Base-by-base conservation (phyloP, 768 basidiomycete genomes). In the Agrocybe praecox region DNA sequence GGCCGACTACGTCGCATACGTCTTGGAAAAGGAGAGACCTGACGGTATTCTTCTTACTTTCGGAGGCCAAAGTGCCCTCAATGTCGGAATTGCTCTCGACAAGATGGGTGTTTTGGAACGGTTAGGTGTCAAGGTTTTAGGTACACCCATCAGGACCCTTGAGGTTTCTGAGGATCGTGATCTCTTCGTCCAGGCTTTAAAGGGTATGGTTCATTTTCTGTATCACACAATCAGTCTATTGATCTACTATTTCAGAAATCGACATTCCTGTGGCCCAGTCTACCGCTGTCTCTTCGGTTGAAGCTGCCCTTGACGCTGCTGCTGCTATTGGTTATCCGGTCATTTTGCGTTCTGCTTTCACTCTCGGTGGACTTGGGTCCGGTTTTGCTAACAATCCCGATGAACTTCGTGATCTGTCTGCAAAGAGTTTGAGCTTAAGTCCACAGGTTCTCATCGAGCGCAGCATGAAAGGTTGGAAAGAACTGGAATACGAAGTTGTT, bases 381-480 rank as follows among this genome's bases (percentile, higher is more conserved):
- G 97, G 97, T 45, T 99, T 99, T 69, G 97, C 97, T 47, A 87
- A 96, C 68, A 86, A 98, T 71, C 81, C 93, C 12, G 92, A 97
- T 59, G 97, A 99, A 78, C 77, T 99, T 54, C 89, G 94, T 55
- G 96, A 99, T 72, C 80, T 99, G 21, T 85, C 94, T 43, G 96
- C 97, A 21, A 96, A 92, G 74, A 85, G 89, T 68, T 84, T 99
- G 52, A 88, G 87, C 68, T 80, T 98, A 24, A 91, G 89, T 62
- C 96, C 97, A 46, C 97, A 98, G 71, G 92, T 98, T 44, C 83
- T 99, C 55, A 95, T 99, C 61, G 97, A 98, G 76, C 90, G 95
- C 49, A 93, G 90, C 64, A 92, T 99, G 89, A 98, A 98, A 75
- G 97, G 97, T 26, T 99, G 97, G 97, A 99, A 99, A 72, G 97